Evolutionary conservation across 2,329 filamentous ascomycete genomes (phyloP).

Genomic region (Aspergillus pseudonomiae): DNA sequence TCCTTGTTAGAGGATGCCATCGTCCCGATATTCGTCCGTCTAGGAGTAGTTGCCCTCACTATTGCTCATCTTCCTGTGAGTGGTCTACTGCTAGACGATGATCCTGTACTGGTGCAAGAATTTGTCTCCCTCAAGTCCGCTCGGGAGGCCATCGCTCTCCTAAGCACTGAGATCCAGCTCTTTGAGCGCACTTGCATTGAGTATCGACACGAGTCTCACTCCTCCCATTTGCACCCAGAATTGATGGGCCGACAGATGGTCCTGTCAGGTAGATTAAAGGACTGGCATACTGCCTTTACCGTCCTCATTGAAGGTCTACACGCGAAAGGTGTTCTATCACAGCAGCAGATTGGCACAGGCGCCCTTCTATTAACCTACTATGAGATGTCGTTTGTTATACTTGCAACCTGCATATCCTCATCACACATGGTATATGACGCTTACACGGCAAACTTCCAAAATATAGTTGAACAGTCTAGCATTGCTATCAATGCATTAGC

Average conservation of each 20-base stretch:
- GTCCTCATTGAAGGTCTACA: neutral
- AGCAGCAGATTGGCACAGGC: neutral
- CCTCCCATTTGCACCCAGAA: neutral
- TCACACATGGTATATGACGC: conserved; percentile 4
- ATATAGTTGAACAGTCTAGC: conserved; percentile 10
- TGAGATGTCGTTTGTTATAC: neutral
- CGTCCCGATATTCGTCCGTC: conserved; percentile 33
- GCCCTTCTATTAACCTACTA: conserved; percentile 11
- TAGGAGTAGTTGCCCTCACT: conserved; percentile 27
- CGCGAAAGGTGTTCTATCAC: neutral
- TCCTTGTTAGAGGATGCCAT: conserved; percentile 29
- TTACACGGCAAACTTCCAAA: conserved; percentile 2
- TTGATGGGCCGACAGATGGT: neutral
- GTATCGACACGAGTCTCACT: neutral
- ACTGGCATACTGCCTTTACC: conserved; percentile 10
- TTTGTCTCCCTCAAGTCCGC: conserved; percentile 25
- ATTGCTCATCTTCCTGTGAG: conserved; percentile 16
- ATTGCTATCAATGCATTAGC: conserved; percentile 4
- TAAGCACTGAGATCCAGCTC: conserved; percentile 4
- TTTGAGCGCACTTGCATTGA: conserved; percentile 6
- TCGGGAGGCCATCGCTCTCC: conserved; percentile 1
- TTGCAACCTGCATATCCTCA: neutral
- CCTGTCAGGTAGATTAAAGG: neutral
- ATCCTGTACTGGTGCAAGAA: neutral
- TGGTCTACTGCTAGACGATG: conserved; percentile 6